phyloP scores from a whole-genome alignment of 78 protist species.

The Tieghemostelium lacteum region DNA sequence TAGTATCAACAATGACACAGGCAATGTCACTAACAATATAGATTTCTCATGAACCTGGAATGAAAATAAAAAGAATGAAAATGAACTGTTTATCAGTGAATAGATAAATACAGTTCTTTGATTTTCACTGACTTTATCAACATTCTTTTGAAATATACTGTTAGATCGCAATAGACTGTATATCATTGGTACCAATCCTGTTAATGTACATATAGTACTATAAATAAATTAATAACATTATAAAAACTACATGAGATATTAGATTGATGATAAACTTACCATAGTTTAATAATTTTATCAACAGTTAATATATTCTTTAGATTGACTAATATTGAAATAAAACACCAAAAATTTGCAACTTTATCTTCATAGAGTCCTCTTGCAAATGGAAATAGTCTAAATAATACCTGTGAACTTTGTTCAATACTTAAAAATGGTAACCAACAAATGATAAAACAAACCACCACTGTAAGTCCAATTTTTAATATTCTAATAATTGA shows the following conservation, averaged over 20 bases:
- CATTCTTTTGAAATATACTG: too few relatives aligned
- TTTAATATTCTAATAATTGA: slow-evolving; percentile 4
- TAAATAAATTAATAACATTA: too few relatives aligned
- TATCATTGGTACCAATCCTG: slow-evolving; percentile 24
- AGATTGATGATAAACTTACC: slow-evolving; percentile 24
- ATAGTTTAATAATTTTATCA: slow-evolving; percentile 22
- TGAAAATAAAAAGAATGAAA: slow-evolving; percentile 94
- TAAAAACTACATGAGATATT: neutral
- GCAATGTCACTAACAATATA: slow-evolving; percentile 86
- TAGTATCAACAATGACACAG: slow-evolving; percentile 71
- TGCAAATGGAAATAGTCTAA: slow-evolving; percentile 92
- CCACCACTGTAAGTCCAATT: slow-evolving; percentile 53
- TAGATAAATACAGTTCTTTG: slow-evolving; percentile 19
- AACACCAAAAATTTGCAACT: slow-evolving; percentile 97
- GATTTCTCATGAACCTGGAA: slow-evolving; percentile 97
- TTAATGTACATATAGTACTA: slow-evolving; percentile 42
- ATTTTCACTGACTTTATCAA: too few relatives aligned
- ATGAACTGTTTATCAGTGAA: slow-evolving; percentile 69
- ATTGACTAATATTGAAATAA: slow-evolving; percentile 78
- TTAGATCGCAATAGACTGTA: too few relatives aligned
- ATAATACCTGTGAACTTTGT: slow-evolving; percentile 80
- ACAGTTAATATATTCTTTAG: slow-evolving; percentile 13
- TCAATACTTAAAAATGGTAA: slow-evolving; percentile 72
- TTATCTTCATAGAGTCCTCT: slow-evolving; percentile 97
- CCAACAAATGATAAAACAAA: slow-evolving; percentile 84